phyloP scores from a whole-genome alignment of 305 asterid species.

The Solanum hybrid region DNA sequence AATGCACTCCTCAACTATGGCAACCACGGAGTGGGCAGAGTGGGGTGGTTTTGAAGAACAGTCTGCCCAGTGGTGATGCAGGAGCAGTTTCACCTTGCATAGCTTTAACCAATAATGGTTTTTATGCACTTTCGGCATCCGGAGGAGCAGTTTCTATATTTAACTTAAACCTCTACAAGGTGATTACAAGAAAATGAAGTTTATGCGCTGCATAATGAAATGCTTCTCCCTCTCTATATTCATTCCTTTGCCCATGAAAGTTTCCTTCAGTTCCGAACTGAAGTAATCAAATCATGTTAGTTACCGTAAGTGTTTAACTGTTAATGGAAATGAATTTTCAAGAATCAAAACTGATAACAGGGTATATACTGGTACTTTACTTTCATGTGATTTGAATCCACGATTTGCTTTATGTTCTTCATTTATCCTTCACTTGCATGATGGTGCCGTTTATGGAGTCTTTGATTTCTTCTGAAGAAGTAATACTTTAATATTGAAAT shows the following conservation, averaged over 20 bases:
- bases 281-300: neutral
- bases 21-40: slow-evolving; percentile 43
- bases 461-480: neutral
- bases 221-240: neutral
- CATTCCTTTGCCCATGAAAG: neutral
- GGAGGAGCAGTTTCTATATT: slow-evolving; percentile 41
- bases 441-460: neutral
- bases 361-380: neutral
- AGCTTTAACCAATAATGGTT: slow-evolving; percentile 54
- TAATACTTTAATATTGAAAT: neutral
- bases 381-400: neutral
- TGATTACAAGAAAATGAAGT: slow-evolving; percentile 5
- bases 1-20: slow-evolving; percentile 39
- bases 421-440: neutral
- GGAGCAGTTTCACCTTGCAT: slow-evolving; percentile 35
- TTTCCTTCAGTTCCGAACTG: neutral
- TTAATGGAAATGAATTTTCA: neutral
- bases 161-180: slow-evolving; percentile 48
- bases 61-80: slow-evolving; percentile 15
- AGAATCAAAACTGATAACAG: neutral
- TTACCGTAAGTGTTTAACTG: neutral
- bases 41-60: slow-evolving; percentile 39
- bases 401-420: neutral
- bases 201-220: neutral
- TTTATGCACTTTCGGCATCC: slow-evolving; percentile 49